These are phyloP conservation scores for Goffeauzyma gilvescens DNA, from an alignment of 768 basidiomycete genomes.

Conservation along the genomic window DNA sequence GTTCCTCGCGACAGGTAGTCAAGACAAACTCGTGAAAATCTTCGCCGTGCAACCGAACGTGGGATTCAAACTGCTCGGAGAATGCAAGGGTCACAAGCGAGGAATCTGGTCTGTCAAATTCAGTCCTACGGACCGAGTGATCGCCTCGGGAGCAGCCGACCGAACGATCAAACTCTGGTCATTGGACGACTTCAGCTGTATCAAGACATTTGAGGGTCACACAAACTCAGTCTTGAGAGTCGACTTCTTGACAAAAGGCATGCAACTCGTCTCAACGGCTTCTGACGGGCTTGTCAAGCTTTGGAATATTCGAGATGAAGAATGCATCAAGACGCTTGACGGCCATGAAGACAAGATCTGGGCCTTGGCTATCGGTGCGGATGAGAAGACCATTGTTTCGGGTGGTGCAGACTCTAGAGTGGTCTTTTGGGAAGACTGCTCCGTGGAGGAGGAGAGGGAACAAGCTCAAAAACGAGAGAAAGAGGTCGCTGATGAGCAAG, in stretches of 20 bases:
- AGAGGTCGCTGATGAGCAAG: conserved; percentile 74
- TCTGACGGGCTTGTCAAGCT: conserved; percentile 91
- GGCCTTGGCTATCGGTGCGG: conserved; percentile 66
- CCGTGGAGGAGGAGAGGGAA: conserved; percentile 59
- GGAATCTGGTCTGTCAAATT: conserved; percentile 93
- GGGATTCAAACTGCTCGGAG: conserved; percentile 56
- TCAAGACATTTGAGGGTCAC: conserved; percentile 92
- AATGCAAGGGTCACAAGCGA: conserved; percentile 86
- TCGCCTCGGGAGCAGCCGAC: conserved; percentile 90
- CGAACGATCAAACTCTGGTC: conserved; percentile 88
- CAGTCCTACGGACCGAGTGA: conserved; percentile 55
- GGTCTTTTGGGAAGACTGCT: conserved; percentile 92
- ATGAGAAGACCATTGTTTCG: conserved; percentile 71
- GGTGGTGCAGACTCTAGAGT: conserved; percentile 91
- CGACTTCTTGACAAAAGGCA: conserved; percentile 64
- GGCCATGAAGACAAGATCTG: conserved; percentile 99
- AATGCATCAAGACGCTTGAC: conserved; percentile 72
- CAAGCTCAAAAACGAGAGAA: conserved; percentile 54
- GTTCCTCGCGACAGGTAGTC: conserved; percentile 78
- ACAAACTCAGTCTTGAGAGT: conserved; percentile 89
- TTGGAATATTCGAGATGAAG: conserved; percentile 79
- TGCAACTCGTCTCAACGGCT: conserved; percentile 72
- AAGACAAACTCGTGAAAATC: conserved; percentile 84
- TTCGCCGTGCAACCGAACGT: conserved; percentile 58
- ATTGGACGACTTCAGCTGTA: conserved; percentile 75